Conservation (phyloP, 2,329 filamentous ascomycete genomes). For the Phaeosphaeriaceae sp. region DNA sequence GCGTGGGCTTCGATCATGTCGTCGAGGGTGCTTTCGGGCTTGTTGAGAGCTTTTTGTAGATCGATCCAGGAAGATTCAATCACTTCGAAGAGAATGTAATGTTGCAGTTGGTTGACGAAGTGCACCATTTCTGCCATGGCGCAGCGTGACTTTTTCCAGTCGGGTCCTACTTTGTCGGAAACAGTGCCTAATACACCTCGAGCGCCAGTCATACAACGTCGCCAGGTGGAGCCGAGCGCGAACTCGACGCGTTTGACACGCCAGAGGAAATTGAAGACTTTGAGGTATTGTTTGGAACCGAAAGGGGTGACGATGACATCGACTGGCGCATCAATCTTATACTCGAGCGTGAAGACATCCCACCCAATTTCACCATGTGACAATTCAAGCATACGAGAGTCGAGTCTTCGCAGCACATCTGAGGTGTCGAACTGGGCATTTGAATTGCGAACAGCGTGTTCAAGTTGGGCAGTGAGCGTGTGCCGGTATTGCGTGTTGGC, state of each 20-base stretch:
- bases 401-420: slow-evolving; percentile 87
- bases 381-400: slow-evolving; percentile 97
- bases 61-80: slow-evolving; percentile 96
- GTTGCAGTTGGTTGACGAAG: slow-evolving; percentile 95
- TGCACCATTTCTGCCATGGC: slow-evolving; percentile 97
- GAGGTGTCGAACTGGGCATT: slow-evolving; percentile 95
- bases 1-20: slow-evolving; percentile 93
- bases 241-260: slow-evolving; percentile 98
- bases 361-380: slow-evolving; percentile 97
- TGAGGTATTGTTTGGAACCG: slow-evolving; percentile 94
- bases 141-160: slow-evolving; percentile 91
- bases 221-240: slow-evolving; percentile 87
- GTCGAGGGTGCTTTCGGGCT: slow-evolving; percentile 89
- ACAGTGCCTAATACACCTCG: slow-evolving; percentile 85
- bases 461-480: slow-evolving; percentile 94
- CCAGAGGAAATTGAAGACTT: slow-evolving; percentile 99
- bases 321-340: slow-evolving; percentile 95
- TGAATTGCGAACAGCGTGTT: slow-evolving; percentile 94
- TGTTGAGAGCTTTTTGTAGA: slow-evolving; percentile 79
- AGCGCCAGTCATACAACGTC: slow-evolving; percentile 92
- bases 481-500: slow-evolving; percentile 97
- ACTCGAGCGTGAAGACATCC: slow-evolving; percentile 99
- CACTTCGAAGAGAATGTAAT: slow-evolving; percentile 98
- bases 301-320: slow-evolving; percentile 97
- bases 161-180: slow-evolving; percentile 72